Base-by-base conservation (phyloP, 2,329 filamentous ascomycete genomes). In the Curvularia eragrostidis region DNA sequence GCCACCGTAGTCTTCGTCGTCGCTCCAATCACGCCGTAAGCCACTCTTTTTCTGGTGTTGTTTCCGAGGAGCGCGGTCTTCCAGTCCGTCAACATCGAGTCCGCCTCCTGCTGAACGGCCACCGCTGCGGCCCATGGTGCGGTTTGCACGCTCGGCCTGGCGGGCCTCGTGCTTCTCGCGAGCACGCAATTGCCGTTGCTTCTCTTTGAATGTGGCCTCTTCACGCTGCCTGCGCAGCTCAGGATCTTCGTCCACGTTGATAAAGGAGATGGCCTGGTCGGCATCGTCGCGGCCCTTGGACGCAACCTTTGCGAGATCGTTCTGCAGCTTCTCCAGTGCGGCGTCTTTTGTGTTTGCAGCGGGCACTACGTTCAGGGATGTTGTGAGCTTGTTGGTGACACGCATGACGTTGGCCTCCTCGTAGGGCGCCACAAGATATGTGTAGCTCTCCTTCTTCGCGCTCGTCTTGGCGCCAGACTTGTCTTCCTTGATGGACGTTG, bases 1-100 rank as follows among this genome's bases (percentile, higher is more conserved):
- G 19, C 88, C 81, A 58, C 91, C 89, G 65, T 91, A 89, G 67
- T 93, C 91, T 8, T 91, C 91, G 68, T 93, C 90, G 59, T 91
- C 90, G 65, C 91, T 90, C 58, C 79, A 83, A 59, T 82, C 80
- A 49, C 77, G 77, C 59, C 79, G 72, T 34, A 77, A 69, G 24
- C 77, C 71, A 15, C 72, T 66, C 65, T 78, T 80, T n/a, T 69
- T 61, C 23, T 67, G 42, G 21, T 42, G 64, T 9, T 67, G 65
- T 61, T 75, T 77, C 47, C 65, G 67, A 5, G 64, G 61, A 21
- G 73, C 66, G 39, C 70, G 67, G 56, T 85, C 88, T 72, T 93
- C 91, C 23, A 93, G 39, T 41, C 68, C 66, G 23, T 66, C 69
- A 8, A 87, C 86, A 51, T 73, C 65, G 23, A 93, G 80, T 63